Percentiles rank a stretch among this genome's conserved stretches.
These are phyloP conservation scores for Botrytis byssoidea DNA, from an alignment of 2,329 filamentous ascomycete species.

Conservation along the genomic window DNA sequence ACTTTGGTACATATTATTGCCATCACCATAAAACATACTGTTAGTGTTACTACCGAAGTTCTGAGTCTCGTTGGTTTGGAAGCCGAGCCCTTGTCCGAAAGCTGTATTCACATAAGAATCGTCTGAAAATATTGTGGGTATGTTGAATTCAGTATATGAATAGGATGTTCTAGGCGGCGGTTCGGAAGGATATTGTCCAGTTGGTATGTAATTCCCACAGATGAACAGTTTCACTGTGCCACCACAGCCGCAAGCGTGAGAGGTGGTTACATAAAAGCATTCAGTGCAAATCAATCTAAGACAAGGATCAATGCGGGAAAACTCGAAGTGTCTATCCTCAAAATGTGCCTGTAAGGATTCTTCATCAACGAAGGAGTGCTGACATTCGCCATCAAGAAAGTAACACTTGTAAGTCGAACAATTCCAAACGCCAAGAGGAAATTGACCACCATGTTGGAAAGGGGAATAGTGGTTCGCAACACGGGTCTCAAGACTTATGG, in stretches of 20 bases:
- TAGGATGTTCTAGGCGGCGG: constrained; percentile 19
- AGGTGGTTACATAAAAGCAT: constrained; percentile 18
- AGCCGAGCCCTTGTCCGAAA: background rate
- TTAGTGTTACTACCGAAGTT: background rate
- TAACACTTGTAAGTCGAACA: constrained; percentile 26
- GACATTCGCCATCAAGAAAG: constrained; percentile 28
- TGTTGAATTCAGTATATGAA: constrained; percentile 8
- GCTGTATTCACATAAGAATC: background rate
- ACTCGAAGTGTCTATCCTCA: constrained; percentile 31
- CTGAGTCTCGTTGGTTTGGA: background rate
- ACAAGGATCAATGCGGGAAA: constrained; percentile 31
- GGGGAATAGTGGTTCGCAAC: constrained; percentile 20
- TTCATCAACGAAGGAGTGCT: constrained; percentile 22
- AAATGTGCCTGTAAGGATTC: constrained; percentile 34
- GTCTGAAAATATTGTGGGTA: background rate
- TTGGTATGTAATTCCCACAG: constrained; percentile 33
- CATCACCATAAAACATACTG: constrained; percentile 5
- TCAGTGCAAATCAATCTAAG: constrained; percentile 30
- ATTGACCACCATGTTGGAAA: constrained; percentile 29
- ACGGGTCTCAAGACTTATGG: constrained; percentile 14
- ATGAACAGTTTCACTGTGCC: constrained; percentile 31
- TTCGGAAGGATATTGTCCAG: constrained; percentile 26
- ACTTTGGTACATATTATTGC: background rate
- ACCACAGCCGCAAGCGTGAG: constrained; percentile 22
- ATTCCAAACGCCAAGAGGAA: constrained; percentile 29